These are phyloP conservation scores for Backusella morwellensis DNA, from an alignment of 192 early-diverging fungal species.

Conservation along the genomic window DNA sequence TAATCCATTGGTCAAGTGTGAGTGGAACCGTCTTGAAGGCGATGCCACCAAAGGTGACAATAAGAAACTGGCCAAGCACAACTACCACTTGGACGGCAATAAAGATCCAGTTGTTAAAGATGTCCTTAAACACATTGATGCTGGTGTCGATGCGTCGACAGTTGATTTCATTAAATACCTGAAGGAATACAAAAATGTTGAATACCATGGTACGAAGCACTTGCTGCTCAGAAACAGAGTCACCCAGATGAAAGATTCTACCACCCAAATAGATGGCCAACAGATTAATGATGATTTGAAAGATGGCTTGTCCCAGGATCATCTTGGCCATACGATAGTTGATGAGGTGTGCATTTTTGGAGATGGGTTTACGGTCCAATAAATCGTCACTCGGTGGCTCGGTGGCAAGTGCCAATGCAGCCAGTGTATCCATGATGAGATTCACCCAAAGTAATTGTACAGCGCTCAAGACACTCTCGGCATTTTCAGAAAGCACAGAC, in stretches of 20 bases:
- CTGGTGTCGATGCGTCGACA: slow-evolving; percentile 76
- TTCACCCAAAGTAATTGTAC: slow-evolving; percentile 94
- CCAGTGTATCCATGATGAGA: slow-evolving; percentile 91
- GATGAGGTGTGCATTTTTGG: slow-evolving; percentile 74
- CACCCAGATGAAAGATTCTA: slow-evolving; percentile 56
- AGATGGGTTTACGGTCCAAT: slow-evolving; percentile 75
- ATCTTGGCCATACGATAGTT: slow-evolving; percentile 86
- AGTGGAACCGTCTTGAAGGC: slow-evolving; percentile 84
- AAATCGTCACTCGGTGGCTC: slow-evolving; percentile 86
- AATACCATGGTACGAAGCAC: slow-evolving; percentile 78
- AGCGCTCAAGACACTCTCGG: slow-evolving; percentile 75
- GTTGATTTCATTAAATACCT: slow-evolving; percentile 95
- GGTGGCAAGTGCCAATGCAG: slow-evolving; percentile 87
- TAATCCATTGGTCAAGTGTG: slow-evolving; percentile 66
- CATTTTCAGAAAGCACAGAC: slow-evolving; percentile 58
- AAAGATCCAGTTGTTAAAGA: slow-evolving; percentile 80
- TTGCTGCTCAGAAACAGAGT: slow-evolving; percentile 40
- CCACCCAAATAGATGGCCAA: slow-evolving; percentile 55
- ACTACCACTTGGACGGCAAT: slow-evolving; percentile 71
- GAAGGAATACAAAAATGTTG: slow-evolving; percentile 92
- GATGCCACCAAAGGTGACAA: slow-evolving; percentile 83
- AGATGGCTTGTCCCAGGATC: slow-evolving; percentile 85
- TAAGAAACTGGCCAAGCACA: slow-evolving; percentile 73
- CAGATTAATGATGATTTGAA: slow-evolving; percentile 81
- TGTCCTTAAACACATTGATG: slow-evolving; percentile 86